These are phyloP conservation scores for Ephemerocybe angulata DNA, from an alignment of 768 basidiomycete genomes.

Conservation along the genomic window DNA sequence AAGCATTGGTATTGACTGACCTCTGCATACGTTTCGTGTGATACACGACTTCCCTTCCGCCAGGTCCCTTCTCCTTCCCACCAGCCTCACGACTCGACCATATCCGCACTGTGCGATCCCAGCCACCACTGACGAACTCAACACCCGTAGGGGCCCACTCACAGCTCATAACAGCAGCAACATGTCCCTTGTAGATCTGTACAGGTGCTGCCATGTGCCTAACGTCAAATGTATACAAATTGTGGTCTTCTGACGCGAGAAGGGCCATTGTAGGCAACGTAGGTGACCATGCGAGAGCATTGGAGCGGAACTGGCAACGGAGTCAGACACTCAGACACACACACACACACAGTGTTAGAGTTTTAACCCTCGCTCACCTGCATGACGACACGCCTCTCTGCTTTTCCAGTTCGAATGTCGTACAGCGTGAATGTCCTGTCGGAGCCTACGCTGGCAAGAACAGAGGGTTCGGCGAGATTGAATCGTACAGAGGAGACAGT, in stretches of 20 bases:
- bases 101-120: conserved; percentile 91
- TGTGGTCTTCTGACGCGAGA: conserved; percentile 98
- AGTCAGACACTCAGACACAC: neutral
- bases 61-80: conserved; percentile 10
- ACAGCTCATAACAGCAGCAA: conserved; percentile 93
- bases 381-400: conserved; percentile 88
- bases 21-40: conserved; percentile 99
- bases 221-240: conserved; percentile 96
- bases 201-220: conserved; percentile 76
- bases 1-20: conserved; percentile 34
- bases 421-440: conserved; percentile 96
- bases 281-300: conserved; percentile 92
- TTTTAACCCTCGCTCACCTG: conserved; percentile 46
- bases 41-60: conserved; percentile 84
- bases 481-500: conserved; percentile 86
- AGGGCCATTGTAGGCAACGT: conserved; percentile 89
- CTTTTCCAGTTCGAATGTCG: conserved; percentile 95
- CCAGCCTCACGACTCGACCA: conserved; percentile 46
- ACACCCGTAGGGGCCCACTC: conserved; percentile 97
- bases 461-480: conserved; percentile 90
- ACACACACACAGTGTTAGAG: no score
- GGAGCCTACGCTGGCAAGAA: conserved; percentile 91
- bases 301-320: conserved; percentile 71
- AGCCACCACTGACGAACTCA: conserved; percentile 94
- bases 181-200: conserved; percentile 96